Base-by-base conservation (phyloP, 2,329 filamentous ascomycete species). In the Dothiorella sarmentorum region DNA sequence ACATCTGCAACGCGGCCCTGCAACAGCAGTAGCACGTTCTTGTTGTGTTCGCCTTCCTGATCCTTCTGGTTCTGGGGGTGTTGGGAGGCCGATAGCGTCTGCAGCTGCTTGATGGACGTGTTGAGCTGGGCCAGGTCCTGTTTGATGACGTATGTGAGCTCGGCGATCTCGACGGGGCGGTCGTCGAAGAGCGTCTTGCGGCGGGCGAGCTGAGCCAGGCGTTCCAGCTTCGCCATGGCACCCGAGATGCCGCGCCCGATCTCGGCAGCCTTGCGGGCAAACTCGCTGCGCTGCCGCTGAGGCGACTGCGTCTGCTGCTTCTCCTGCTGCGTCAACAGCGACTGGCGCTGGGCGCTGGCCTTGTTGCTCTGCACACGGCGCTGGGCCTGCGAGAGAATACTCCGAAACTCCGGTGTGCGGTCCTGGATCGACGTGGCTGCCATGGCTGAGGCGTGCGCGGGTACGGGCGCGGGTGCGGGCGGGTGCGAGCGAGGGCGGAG, bases 151-250 rank as follows among this genome's bases (percentile, higher is more conserved):
- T 92, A 97, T 7, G 92, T 97, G 72, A 97, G 85, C 75, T 97
- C 91, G 73, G 94, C 94, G 73, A 97, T 97, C 76, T 99, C 94
- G 58, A 97, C 90, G 0, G 94, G 91, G 71, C 90, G 85, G 77
- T 99, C 94, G 74, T 99, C 94, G 72, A 99, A 99, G 42, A 99
- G 85, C 9, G 94, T 96, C 76, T 96, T 95, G 69, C 93, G 86
- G 74, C 91, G 93, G n/a, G 94, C 94, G 71, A 99, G 78, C 73
- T 96, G 90, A 61, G 92, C 93, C 64, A 99, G 78, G 73, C 95
- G 90, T 76, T 97, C 91, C 68, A 99, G 78, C 76, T 97, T 99
- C 58, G 86, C 91, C 86, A 96, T 97, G 7, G 94, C 97, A 59
- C 84, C 88, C 11, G 88, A 89, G 64, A 99, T 97, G 29, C 91